phyloP scores from a whole-genome alignment of 1,284 basidiomycete genomes.

The Farysia itapuensis region DNA sequence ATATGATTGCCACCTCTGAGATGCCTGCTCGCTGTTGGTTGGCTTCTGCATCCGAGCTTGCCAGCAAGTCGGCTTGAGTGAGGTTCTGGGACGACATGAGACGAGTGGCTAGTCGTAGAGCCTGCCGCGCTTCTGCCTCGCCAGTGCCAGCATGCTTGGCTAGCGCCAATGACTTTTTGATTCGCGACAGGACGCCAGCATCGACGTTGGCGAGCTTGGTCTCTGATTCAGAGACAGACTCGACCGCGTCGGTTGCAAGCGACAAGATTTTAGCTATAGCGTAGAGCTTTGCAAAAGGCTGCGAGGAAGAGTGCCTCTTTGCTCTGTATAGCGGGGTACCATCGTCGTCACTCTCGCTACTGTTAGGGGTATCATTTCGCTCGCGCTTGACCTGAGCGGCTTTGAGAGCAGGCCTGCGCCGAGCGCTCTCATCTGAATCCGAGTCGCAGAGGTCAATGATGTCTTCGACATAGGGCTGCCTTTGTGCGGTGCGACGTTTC shows the following conservation, averaged over 20 bases:
- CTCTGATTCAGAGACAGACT: conserved; percentile 6
- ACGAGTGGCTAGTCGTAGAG: conserved; percentile 27
- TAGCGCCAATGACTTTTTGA: conserved; percentile 35
- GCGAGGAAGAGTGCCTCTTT: no score
- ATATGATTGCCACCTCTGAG: conserved; percentile 35
- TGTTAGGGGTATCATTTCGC: no score
- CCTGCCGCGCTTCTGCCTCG: conserved; percentile 39
- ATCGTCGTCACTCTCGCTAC: no score
- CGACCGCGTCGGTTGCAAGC: conserved; percentile 24
- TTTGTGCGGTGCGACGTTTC: no score
- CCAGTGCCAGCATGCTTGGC: conserved; percentile 37
- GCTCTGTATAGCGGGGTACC: no score
- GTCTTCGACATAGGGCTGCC: no score
- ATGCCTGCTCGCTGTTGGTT: conserved; percentile 26
- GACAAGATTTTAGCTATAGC: conserved; percentile 21
- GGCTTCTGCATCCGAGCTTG: conserved; percentile 10
- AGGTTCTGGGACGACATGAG: conserved; percentile 40
- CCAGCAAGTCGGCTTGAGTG: conserved; percentile 37
- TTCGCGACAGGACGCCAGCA: conserved; percentile 32
- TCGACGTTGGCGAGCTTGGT: conserved; percentile 22
- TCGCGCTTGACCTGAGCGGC: no score
- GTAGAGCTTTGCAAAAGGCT: conserved; percentile 30
- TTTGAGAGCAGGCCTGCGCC: no score
- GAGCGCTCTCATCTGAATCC: no score
- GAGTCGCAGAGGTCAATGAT: no score